Conservation (phyloP, 257 asterid genomes). For the Cordia subcordata region DNA sequence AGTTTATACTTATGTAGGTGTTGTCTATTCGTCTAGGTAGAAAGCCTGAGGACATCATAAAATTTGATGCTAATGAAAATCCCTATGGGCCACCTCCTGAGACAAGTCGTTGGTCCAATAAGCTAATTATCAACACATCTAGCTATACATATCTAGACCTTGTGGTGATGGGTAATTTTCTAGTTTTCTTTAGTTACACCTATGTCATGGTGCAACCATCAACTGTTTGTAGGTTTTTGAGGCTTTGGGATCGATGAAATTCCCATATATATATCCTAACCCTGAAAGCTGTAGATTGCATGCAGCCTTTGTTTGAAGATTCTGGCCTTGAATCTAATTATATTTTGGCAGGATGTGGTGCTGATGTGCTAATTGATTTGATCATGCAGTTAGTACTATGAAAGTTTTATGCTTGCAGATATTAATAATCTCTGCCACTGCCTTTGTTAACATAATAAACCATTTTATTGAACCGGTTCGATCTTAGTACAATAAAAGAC, state of each 20-base stretch:
- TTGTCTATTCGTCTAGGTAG: constrained; percentile 88
- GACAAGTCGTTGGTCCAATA: constrained; percentile 40
- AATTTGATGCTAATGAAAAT: constrained; percentile 92
- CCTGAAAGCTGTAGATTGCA: constrained; percentile 91
- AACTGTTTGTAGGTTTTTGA: constrained; percentile 64
- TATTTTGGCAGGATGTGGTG: constrained; percentile 93
- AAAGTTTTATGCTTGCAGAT: constrained; percentile 1
- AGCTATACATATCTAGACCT: background rate
- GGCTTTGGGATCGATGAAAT: constrained; percentile 80
- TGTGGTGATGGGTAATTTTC: background rate
- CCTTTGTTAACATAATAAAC: too few species aligned
- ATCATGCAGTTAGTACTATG: constrained; percentile 70
- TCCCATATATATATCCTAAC: constrained; percentile 94
- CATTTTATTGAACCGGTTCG: too few species aligned
- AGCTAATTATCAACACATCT: background rate
- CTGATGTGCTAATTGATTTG: constrained; percentile 94
- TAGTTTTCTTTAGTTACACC: constrained; percentile 2
- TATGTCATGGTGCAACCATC: constrained; percentile 7
- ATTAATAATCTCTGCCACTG: constrained; percentile 4
- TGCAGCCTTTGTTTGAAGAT: constrained; percentile 91
- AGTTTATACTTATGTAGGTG: constrained; percentile 44
- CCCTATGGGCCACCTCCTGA: constrained; percentile 99
- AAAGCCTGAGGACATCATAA: constrained; percentile 91
- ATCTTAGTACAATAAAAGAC: too few species aligned
- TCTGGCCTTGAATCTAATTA: constrained; percentile 90